phyloP scores from a whole-genome alignment of 83 land plant genomes.

The Picea abies region DNA sequence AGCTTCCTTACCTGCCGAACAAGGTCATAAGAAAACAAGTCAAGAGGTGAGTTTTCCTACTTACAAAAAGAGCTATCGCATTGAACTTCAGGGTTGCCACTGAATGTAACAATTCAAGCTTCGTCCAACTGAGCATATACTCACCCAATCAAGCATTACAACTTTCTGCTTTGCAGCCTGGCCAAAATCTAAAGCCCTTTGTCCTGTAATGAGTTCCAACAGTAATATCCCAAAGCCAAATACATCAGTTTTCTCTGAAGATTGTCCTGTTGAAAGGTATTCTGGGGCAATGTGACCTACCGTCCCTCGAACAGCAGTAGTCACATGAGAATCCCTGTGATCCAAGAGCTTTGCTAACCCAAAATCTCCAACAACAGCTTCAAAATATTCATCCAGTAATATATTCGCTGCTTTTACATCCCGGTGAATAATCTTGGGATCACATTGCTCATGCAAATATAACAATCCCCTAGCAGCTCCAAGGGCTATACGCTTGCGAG shows the following conservation, averaged over 20 bases:
- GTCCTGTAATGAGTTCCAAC: conserved; percentile 35
- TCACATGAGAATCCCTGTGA: conserved; percentile 66
- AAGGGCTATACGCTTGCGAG: conserved; percentile 55
- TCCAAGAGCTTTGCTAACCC: conserved; percentile 74
- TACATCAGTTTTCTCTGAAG: conserved; percentile 40
- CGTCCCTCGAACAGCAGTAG: conserved; percentile 73
- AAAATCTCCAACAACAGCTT: conserved; percentile 82
- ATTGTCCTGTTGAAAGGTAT: conserved; percentile 35
- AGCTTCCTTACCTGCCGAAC: conserved; percentile 37
- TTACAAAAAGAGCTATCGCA: neutral
- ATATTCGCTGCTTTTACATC: conserved; percentile 83
- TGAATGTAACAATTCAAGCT: neutral
- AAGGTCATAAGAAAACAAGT: too few relatives aligned
- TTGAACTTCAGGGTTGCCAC: neutral
- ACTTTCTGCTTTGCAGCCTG: conserved; percentile 36
- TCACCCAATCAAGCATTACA: conserved; percentile 42
- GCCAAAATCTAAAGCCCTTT: conserved; percentile 37
- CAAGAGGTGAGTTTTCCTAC: neutral
- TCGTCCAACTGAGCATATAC: neutral
- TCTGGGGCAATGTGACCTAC: conserved; percentile 50
- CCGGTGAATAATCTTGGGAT: conserved; percentile 77
- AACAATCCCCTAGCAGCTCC: conserved; percentile 68
- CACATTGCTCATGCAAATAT: conserved; percentile 73
- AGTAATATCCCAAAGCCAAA: conserved; percentile 38
- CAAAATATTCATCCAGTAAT: conserved; percentile 73